Conservation (phyloP, 2,329 filamentous ascomycete species). For the Stagonosporopsis cucurbitacearum region DNA sequence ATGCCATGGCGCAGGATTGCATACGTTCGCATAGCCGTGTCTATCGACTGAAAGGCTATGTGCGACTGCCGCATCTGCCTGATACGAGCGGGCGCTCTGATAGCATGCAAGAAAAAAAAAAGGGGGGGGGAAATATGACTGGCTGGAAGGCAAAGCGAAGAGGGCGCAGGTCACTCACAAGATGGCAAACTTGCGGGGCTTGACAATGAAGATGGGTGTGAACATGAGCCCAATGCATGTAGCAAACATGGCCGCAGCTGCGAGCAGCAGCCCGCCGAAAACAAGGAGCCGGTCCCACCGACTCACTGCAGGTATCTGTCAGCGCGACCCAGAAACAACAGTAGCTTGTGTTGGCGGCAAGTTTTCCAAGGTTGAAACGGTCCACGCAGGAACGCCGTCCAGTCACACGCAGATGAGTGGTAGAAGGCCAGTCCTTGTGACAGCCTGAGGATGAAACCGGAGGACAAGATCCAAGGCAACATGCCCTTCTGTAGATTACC, state of each 20-base stretch:
- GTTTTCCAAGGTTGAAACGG: conserved; percentile 43
- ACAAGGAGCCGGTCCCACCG: conserved; percentile 95
- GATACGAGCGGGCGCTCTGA: conserved; percentile 21
- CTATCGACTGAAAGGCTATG: conserved; percentile 33
- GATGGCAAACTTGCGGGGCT: conserved; percentile 93
- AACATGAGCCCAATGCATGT: conserved; percentile 92
- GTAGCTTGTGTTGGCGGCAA: conserved; percentile 42
- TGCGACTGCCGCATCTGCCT: conserved; percentile 38
- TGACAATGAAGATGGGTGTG: conserved; percentile 69
- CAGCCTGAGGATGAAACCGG: conserved; percentile 16
- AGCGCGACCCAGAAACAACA: conserved; percentile 36
- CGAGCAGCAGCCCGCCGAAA: conserved; percentile 63
- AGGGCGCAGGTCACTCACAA: conserved; percentile 72
- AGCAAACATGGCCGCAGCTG: conserved; percentile 83
- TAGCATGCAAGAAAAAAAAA: conserved; percentile 25
- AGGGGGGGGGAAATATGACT: no score
- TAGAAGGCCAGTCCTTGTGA: conserved; percentile 39
- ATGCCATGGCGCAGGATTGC: conserved; percentile 19
- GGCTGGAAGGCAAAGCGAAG: no score
- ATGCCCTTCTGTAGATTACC: conserved; percentile 32
- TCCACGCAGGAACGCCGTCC: conserved; percentile 54
- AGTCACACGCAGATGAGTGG: conserved; percentile 42
- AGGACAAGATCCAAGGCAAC: conserved; percentile 13
- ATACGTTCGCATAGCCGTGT: conserved; percentile 43
- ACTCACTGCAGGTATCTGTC: conserved; percentile 70